A percentile compares a stretch with the other conserved stretches of the same genome.
Conservation (phyloP, 2,329 filamentous ascomycete species). For the Colletotrichum zoysiae region DNA sequence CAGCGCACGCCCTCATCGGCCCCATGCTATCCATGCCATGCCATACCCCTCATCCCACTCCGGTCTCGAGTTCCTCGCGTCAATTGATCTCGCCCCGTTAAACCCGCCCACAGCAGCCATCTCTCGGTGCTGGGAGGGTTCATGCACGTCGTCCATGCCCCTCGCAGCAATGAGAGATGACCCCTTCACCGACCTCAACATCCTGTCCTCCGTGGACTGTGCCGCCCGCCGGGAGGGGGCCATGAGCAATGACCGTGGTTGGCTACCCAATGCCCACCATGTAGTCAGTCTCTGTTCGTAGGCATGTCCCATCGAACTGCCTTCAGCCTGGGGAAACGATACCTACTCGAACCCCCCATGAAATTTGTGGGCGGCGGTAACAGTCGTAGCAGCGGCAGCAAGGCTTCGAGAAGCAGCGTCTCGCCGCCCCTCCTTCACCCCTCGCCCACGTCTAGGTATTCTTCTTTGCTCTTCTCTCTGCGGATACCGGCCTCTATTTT, state of each 20-base stretch:
- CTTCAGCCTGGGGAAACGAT: slow-evolving; percentile 3
- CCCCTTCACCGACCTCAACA: slow-evolving; percentile 43
- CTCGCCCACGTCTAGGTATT: slow-evolving; percentile 4
- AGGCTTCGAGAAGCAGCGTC: slow-evolving; percentile 20
- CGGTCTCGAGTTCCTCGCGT: slow-evolving; percentile 20
- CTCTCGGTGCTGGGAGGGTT: slow-evolving; percentile 41
- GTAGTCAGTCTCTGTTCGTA: not conserved
- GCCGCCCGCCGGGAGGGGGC: slow-evolving; percentile 24
- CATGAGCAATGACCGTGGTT: slow-evolving; percentile 20
- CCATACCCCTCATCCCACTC: slow-evolving; percentile 28
- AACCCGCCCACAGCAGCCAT: slow-evolving; percentile 33
- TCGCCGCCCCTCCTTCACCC: slow-evolving; percentile 17
- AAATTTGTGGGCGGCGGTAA: not conserved
- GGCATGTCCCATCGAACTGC: slow-evolving; percentile 17
- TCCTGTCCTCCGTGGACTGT: slow-evolving; percentile 26
- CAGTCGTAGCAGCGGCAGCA: not conserved
- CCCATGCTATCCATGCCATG: slow-evolving; percentile 29
- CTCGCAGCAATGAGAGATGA: slow-evolving; percentile 32
- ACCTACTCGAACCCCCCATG: not conserved
- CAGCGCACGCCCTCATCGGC: slow-evolving; percentile 23
- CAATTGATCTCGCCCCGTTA: slow-evolving; percentile 36
- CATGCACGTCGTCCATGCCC: slow-evolving; percentile 42
- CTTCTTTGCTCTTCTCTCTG: slow-evolving; percentile 2
- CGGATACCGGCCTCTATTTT: slow-evolving; percentile 27
- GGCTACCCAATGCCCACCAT: slow-evolving; percentile 21